Evolutionary conservation across 2,329 filamentous ascomycete genomes (phyloP), one percentile per base, ranked within the genome.

Genomic region (Claviceps pusilla): DNA sequence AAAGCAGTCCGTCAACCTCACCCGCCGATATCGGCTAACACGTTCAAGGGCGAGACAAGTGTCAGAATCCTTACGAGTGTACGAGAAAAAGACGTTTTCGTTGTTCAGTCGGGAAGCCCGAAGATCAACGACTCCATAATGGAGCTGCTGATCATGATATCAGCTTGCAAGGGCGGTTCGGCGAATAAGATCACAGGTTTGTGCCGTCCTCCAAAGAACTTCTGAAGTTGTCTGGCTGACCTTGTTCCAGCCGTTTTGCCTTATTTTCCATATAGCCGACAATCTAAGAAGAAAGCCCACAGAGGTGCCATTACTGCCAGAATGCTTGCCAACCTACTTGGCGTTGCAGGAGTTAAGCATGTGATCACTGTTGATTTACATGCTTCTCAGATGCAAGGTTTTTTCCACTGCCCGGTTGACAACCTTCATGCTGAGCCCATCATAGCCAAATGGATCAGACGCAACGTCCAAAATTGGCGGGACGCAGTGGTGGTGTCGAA

Each of bases 81-180:
- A 60, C 87, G 93, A 62, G 94, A 98, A 68, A 94, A 97, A 71
- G 91, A 98, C 78, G 91, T 98, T 64, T 98, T 97, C 70, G 91
- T 98, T 67, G 86, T 98, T 57, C 93, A 98, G 75, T 97, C 91
- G 58, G 93, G 93, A 60, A 96, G 93, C 72, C 79, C 83, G 66
- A 89, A 86, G 73, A 95, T 96, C 77, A 98, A 98, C 70, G 93
- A 98, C 73, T 94, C 89, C 65, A 89, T 98, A 67, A 96, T 98
- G 89, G 93, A 98, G 77, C 79, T 98, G 66, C 80, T 98, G 66
- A 97, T 98, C 71, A 95, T 98, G 88, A 96, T 97, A 64, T 93
- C 88, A 60, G 93, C 93, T 62, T 98, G 93, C 79, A 97, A 96
- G 72, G 90, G 93, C 65, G 93, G 91, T 60, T 97, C 93, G 54